Conservation (phyloP, 495 filamentous ascomycete species). For the Coniosporium apollinis region DNA sequence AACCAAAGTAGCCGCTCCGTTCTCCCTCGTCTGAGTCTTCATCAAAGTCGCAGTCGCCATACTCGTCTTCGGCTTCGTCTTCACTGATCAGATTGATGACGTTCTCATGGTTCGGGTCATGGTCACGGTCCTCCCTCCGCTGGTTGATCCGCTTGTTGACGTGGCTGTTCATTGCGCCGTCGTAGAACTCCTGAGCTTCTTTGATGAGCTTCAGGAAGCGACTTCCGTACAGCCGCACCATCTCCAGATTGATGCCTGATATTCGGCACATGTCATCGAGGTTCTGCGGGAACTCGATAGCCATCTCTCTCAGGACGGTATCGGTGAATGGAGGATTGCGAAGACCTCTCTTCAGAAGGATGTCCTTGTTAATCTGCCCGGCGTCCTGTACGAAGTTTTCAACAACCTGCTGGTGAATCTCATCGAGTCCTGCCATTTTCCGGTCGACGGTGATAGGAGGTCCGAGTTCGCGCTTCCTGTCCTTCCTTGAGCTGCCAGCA, state of each 20-base stretch:
- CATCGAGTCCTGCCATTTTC: slow-evolving; percentile 40
- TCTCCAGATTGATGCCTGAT: slow-evolving; percentile 49
- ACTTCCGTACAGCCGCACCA: slow-evolving; percentile 50
- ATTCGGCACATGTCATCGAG: slow-evolving; percentile 46
- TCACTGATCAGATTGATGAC: slow-evolving; percentile 55
- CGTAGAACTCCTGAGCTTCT: slow-evolving; percentile 37
- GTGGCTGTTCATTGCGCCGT: slow-evolving; percentile 41
- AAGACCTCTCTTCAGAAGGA: slow-evolving; percentile 45
- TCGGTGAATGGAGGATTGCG: slow-evolving; percentile 62
- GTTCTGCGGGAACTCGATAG: slow-evolving; percentile 50
- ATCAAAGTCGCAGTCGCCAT: slow-evolving; percentile 27
- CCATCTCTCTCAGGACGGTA: slow-evolving; percentile 65
- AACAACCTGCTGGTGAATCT: slow-evolving; percentile 46
- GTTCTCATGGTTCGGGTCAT: slow-evolving; percentile 39
- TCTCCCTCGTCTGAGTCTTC: slow-evolving; percentile 8
- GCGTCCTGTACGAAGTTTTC: slow-evolving; percentile 48
- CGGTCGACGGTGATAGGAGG: slow-evolving; percentile 58
- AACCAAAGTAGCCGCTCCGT: slow-evolving; percentile 10
- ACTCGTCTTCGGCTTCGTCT: slow-evolving; percentile 32
- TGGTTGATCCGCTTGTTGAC: slow-evolving; percentile 10
- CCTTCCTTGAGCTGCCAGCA: slow-evolving; percentile 20
- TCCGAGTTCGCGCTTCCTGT: slow-evolving; percentile 30
- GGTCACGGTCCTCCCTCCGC: slow-evolving; percentile 5
- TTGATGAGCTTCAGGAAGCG: slow-evolving; percentile 48
- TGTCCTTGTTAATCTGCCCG: slow-evolving; percentile 42